A percentile compares a stretch with the other conserved stretches of the same genome.
Evolutionary conservation across 352 stramenopile species (phyloP).

Genomic region (Pythium aristosporum): DNA sequence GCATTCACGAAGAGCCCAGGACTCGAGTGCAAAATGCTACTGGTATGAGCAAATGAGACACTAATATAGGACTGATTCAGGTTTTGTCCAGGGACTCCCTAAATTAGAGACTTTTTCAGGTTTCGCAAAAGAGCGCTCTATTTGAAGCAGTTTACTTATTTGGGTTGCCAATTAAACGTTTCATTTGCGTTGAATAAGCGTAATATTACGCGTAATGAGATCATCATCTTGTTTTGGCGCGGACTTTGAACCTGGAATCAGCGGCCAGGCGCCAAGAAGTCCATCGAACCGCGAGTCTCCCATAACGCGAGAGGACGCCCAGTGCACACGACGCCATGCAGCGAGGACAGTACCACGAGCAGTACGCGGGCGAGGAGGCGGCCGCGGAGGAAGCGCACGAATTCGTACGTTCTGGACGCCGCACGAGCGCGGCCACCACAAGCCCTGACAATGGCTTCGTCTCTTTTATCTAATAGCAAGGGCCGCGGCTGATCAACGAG

Average conservation of each 20-base stretch:
- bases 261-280: constrained; percentile 19
- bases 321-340: constrained; percentile 21
- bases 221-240: constrained; percentile 25
- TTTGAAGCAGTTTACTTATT: constrained; percentile 16
- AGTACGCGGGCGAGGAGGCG: constrained; percentile 38
- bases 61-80: no score
- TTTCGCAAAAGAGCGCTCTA: constrained; percentile 7
- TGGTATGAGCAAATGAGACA: no score
- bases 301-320: neutral
- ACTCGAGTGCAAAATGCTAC: no score
- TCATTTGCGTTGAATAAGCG: constrained; percentile 15
- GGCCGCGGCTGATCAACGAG: constrained; percentile 80
- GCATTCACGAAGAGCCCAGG: constrained; percentile 1
- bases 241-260: constrained; percentile 22
- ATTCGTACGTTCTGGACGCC: constrained; percentile 21
- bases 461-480: constrained; percentile 44
- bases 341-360: constrained; percentile 46
- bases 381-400: constrained; percentile 43
- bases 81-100: no score
- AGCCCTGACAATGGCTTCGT: neutral
- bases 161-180: constrained; percentile 19
- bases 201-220: constrained; percentile 21
- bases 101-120: neutral
- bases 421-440: neutral
- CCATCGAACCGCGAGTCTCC: neutral